Percentiles rank a stretch among this genome's conserved stretches.
Conservation (phyloP, 805 yeast species). For the Cyberlindnera sargentensis region DNA sequence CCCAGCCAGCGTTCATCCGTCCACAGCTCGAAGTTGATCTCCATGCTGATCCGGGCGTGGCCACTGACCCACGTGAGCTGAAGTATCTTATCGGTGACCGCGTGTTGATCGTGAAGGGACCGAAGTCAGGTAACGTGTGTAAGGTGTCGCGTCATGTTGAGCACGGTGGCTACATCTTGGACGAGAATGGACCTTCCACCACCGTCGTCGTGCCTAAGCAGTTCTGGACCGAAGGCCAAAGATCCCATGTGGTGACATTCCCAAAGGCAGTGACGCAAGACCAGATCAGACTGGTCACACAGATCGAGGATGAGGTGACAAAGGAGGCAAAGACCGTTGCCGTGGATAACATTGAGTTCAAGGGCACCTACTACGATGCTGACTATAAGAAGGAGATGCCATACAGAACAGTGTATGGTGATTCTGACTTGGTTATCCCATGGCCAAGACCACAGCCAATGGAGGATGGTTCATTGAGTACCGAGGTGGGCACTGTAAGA, state of each 20-base stretch:
- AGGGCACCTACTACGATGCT: conserved; percentile 67
- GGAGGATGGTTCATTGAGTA: conserved; percentile 53
- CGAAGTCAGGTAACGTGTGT: conserved; percentile 67
- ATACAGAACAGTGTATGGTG: conserved; percentile 66
- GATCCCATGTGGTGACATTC: conserved; percentile 60
- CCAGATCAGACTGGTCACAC: conserved; percentile 71
- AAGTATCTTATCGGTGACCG: conserved; percentile 69
- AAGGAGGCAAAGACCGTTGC: conserved; percentile 67
- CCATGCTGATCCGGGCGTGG: conserved; percentile 26
- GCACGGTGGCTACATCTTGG: conserved; percentile 56
- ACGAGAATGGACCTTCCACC: conserved; percentile 60
- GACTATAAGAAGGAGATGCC: conserved; percentile 71
- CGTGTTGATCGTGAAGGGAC: conserved; percentile 66
- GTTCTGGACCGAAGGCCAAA: conserved; percentile 67
- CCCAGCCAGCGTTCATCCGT: conserved; percentile 32
- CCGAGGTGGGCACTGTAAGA: conserved; percentile 48
- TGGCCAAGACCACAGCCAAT: conserved; percentile 73
- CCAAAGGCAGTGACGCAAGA: conserved; percentile 56
- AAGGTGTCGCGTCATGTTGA: conserved; percentile 53
- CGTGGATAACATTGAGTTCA: conserved; percentile 63
- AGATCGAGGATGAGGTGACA: conserved; percentile 53
- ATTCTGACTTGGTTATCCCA: conserved; percentile 66
- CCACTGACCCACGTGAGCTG: conserved; percentile 44
- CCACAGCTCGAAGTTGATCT: conserved; percentile 27
- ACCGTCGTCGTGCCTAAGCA: conserved; percentile 62